phyloP scores from a whole-genome alignment of 83 land plant genomes.

The Larix sibirica region DNA sequence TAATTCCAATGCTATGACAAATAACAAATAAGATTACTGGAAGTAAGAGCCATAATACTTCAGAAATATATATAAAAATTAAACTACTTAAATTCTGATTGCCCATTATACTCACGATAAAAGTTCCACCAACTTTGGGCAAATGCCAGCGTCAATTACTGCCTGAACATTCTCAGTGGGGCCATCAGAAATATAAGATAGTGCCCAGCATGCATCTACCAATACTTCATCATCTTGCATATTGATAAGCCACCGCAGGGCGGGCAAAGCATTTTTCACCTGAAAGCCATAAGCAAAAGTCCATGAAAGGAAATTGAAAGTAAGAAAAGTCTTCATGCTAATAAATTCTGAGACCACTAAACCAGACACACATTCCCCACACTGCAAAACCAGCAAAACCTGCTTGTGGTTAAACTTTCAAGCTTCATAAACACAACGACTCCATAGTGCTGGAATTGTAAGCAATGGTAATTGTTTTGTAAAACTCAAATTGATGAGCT shows the following conservation, averaged over 20 bases:
- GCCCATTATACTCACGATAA: conserved; percentile 24
- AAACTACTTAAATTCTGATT: no score
- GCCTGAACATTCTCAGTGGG: conserved; percentile 62
- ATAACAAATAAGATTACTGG: no score
- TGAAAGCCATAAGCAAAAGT: background rate
- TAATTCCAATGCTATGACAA: no score
- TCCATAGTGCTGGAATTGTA: no score
- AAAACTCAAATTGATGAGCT: background rate
- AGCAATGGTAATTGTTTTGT: background rate
- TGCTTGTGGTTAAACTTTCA: background rate
- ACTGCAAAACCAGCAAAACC: conserved; percentile 12
- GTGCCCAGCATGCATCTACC: conserved; percentile 60
- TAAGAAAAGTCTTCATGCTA: background rate
- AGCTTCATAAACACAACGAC: no score
- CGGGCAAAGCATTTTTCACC: conserved; percentile 51
- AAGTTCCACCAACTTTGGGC: conserved; percentile 46
- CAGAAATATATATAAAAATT: no score
- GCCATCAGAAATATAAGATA: conserved; percentile 61
- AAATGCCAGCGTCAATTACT: conserved; percentile 62
- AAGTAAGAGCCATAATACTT: no score
- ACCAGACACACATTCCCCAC: background rate
- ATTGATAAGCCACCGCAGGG: conserved; percentile 44
- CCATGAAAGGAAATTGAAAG: background rate
- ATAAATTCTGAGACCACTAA: background rate
- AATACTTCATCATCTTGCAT: conserved; percentile 65